Base-by-base conservation (phyloP, 2,329 filamentous ascomycete genomes). In the Fulvia fulva region DNA sequence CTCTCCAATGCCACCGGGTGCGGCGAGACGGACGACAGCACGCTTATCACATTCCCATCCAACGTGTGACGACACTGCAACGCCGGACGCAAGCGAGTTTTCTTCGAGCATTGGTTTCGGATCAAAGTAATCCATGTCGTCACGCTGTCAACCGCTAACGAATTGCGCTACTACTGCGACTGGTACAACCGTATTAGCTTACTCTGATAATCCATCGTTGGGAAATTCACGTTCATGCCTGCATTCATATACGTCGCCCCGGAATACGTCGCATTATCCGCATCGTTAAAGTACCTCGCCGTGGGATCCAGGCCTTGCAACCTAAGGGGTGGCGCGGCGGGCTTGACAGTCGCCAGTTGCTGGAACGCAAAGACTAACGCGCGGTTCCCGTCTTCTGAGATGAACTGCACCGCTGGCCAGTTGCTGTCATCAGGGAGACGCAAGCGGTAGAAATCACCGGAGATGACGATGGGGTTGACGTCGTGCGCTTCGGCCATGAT, bases 181-280 rank as follows among this genome's bases (percentile, higher is more conserved):
- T 57, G 58, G 49, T 69, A 3, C 56, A 87, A 64, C 53, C 83
- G 77, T 5, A 87, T 75, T 28, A 87, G 72, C 63, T 76, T 77
- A 63, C 84, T 87, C 61, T 82, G 77, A 62, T 83, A 86, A 63
- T 86, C 83, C 0, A 71, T 74, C 32, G 61, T 63, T 0, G 73
- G 65, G 62, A 84, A 81, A 4, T 70, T 63, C 68, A 80, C 76
- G 70, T 85, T 82, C 37, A 88, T 65, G 0, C 85, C 85, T 1
- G 77, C 76, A 61, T 85, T 87, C 82, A 87, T 86, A 66, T 87
- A 74, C 7, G 83, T 86, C 9, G 79, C 77, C 0, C 85, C 85
- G 0, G 80, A 82, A 60, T 81, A 81, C 6, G 77, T 80, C 25
- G 71, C 74, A 28, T 81, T 79, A 0, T 80, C 82, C 44, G 80